Percentiles rank a stretch among this genome's conserved stretches.
Evolutionary conservation across 1,284 basidiomycete species (phyloP).

Genomic region (Cerioporus squamosus): DNA sequence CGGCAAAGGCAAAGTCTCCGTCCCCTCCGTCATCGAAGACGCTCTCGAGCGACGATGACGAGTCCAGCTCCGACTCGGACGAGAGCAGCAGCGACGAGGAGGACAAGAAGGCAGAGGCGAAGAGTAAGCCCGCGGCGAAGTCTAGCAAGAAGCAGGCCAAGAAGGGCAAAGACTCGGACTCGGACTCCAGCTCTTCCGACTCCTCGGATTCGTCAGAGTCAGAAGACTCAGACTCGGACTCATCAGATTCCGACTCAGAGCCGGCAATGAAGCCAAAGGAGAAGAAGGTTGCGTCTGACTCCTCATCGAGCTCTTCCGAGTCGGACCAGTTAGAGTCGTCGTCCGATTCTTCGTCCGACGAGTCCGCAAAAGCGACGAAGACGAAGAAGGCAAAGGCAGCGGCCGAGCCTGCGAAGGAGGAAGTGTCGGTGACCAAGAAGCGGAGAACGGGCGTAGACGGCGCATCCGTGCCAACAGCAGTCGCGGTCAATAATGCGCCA

Average conservation of each 20-base stretch:
- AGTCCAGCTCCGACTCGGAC: constrained; percentile 15
- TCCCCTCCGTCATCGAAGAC: constrained; percentile 27
- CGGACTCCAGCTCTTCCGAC: background rate
- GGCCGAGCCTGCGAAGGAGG: constrained; percentile 14
- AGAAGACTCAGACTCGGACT: background rate
- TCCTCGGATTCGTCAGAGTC: background rate
- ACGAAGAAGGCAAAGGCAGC: constrained; percentile 1
- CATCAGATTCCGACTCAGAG: background rate
- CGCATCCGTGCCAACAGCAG: constrained; percentile 51
- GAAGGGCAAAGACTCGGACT: background rate
- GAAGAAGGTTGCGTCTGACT: constrained; percentile 18
- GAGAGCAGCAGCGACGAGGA: constrained; percentile 11
- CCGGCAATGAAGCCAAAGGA: constrained; percentile 7
- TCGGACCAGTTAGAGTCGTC: constrained; percentile 19
- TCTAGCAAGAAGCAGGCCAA: too few relatives aligned
- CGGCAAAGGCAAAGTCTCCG: constrained; percentile 10
- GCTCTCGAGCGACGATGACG: constrained; percentile 24
- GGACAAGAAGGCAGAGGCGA: background rate
- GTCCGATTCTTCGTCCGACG: constrained; percentile 24
- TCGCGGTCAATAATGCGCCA: constrained; percentile 13
- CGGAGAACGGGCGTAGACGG: constrained; percentile 57
- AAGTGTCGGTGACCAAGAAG: constrained; percentile 55
- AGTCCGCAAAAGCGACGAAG: constrained; percentile 15
- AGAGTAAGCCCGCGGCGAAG: background rate
- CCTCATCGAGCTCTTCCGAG: constrained; percentile 25